Conservation (phyloP, 345 rosid genomes). For the Rubroshorea leprosula region DNA sequence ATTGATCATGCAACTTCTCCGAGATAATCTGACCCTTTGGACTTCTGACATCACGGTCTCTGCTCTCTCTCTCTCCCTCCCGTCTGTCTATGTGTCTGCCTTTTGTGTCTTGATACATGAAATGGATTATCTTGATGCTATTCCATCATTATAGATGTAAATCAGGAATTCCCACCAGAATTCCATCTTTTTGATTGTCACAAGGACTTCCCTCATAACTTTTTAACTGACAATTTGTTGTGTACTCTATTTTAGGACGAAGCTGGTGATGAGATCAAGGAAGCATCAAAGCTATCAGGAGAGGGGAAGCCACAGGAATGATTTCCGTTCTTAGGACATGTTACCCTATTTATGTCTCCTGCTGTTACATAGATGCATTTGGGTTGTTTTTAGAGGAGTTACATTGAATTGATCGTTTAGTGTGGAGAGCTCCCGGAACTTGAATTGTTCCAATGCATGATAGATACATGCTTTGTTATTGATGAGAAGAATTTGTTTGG, state of each 20-base stretch:
- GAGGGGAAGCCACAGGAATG: slow-evolving; percentile 45
- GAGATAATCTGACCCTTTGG: slow-evolving; percentile 97
- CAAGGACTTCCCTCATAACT: no score
- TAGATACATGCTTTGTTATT: slow-evolving; percentile 18
- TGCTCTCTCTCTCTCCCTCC: neutral
- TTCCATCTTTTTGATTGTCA: no score
- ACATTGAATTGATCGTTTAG: slow-evolving; percentile 22
- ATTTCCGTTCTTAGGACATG: slow-evolving; percentile 23
- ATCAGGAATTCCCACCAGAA: neutral
- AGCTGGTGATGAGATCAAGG: slow-evolving; percentile 83
- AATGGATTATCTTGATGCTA: neutral
- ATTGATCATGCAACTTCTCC: slow-evolving; percentile 95
- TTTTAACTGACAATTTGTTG: neutral
- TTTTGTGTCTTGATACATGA: neutral
- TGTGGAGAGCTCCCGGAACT: slow-evolving; percentile 17
- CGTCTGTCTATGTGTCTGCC: neutral
- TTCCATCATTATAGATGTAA: neutral
- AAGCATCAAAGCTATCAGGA: slow-evolving; percentile 57
- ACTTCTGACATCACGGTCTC: slow-evolving; percentile 84
- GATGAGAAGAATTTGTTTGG: slow-evolving; percentile 28
- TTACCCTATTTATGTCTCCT: slow-evolving; percentile 22
- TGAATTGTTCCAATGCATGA: slow-evolving; percentile 22
- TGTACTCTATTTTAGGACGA: slow-evolving; percentile 47
- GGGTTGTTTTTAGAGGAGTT: slow-evolving; percentile 28
- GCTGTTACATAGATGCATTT: slow-evolving; percentile 27